Base-by-base conservation (phyloP, 805 yeast species). In the Pichia phayaonensis region DNA sequence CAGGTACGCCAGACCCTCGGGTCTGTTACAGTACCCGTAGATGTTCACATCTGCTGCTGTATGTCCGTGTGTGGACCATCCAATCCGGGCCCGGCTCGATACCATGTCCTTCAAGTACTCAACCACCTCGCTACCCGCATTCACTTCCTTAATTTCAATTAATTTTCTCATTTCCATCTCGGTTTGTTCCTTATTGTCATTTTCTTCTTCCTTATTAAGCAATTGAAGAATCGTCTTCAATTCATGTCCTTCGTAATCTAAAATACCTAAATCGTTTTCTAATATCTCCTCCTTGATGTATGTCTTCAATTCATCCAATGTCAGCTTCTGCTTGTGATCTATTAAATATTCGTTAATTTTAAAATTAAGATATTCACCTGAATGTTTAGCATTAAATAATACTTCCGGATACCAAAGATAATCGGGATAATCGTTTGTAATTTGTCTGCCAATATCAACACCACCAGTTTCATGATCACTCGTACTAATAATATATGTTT, bases 391-490 rank as follows among this genome's bases (percentile, higher is more conserved):
- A 55, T 82, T 78, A 42, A 74, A 66, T 50, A 90, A 73, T 20
- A 79, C 87, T 62, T 85, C 81, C 0, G 97, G 98, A 59, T 75
- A 79, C 97, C 97, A 90, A 52, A 80, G 62, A 62, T 90, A 90
- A 52, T 89, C 95, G 1, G 97, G 97, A 64, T 90, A 89, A 1
- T 64, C 63, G 4, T 73, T 65, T 6, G 80, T 62, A 39, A 86
- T 66, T 71, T 90, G 97, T 68, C 90, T 80, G 0, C 96, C 89
- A 44, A 87, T 78, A n/a, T 86, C 85, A 56, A 90, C 74, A 0
- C 97, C 98, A 55, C 98, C 98, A 24, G 97, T 90, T 66, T 90
- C 98, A 71, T 90, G 98, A 66, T 90, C 97, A 23, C 95, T 84
- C 2, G 96, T 89, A 24, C 92, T 81, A 41, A 90, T 72, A 40